Conservation (phyloP, 2,329 filamentous ascomycete species). For the Xylaria sp. region DNA sequence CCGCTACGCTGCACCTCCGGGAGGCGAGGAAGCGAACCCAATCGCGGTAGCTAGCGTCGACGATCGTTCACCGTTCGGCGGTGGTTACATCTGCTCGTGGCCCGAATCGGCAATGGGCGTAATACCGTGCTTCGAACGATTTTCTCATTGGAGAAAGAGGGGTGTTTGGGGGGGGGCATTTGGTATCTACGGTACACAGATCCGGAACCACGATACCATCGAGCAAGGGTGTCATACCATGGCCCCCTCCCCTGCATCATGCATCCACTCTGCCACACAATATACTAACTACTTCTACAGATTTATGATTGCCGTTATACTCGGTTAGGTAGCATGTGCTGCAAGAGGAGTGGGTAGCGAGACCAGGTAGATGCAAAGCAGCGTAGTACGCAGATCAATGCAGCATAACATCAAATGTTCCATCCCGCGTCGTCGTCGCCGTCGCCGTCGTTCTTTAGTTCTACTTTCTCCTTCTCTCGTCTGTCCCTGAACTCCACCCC, state of each 20-base stretch:
- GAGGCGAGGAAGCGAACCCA: neutral
- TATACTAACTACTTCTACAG: neutral
- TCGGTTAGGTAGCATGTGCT: neutral
- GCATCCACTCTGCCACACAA: neutral
- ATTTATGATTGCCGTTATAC: neutral
- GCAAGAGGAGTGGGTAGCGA: neutral
- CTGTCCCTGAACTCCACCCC: neutral
- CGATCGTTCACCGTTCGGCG: neutral
- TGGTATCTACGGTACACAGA: neutral
- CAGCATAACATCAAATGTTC: neutral
- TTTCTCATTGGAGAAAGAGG: neutral
- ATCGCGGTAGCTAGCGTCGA: neutral
- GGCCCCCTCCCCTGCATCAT: neutral
- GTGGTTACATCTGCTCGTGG: neutral
- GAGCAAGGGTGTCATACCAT: neutral
- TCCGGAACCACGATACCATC: constrained; percentile 5
- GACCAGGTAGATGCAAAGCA: neutral
- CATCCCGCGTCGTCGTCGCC: neutral
- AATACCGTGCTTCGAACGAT: neutral
- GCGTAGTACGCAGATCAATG: constrained; percentile 3
- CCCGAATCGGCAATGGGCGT: neutral
- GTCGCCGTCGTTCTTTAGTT: neutral
- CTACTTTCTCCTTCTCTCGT: neutral
- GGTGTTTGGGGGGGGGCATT: neutral
- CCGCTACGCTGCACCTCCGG: neutral